Evolutionary conservation across 352 stramenopile genomes (phyloP).

Genomic region (Pythium diclinum): DNA sequence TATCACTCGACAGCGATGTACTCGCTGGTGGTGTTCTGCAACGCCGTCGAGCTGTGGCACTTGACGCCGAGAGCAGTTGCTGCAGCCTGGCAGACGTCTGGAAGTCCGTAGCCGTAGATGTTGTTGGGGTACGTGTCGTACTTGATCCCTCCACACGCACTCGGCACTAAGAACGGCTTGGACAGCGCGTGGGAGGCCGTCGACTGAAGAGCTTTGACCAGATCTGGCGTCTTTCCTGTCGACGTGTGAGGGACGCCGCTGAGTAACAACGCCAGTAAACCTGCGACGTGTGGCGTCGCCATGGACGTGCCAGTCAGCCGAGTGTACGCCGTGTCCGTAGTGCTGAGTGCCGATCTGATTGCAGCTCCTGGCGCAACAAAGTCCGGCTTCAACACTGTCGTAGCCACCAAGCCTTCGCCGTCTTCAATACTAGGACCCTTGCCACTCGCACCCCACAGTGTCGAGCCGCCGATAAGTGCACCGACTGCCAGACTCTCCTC

Average conservation of each 20-base stretch:
- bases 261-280: slow-evolving; percentile 55
- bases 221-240: slow-evolving; percentile 23
- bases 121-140: slow-evolving; percentile 75
- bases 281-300: slow-evolving; percentile 66
- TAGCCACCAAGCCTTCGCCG: slow-evolving; percentile 5
- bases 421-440: slow-evolving; percentile 53
- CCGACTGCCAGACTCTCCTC: slow-evolving; percentile 58
- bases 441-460: slow-evolving; percentile 67
- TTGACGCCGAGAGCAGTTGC: slow-evolving; percentile 33
- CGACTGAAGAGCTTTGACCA: slow-evolving; percentile 34
- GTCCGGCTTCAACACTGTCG: slow-evolving; percentile 61
- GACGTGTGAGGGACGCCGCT: slow-evolving; percentile 25
- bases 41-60: slow-evolving; percentile 21
- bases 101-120: slow-evolving; percentile 67
- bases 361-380: slow-evolving; percentile 68
- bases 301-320: slow-evolving; percentile 73
- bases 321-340: slow-evolving; percentile 52
- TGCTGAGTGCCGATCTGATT: slow-evolving; percentile 64
- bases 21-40: not conserved
- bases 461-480: slow-evolving; percentile 50
- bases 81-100: slow-evolving; percentile 50
- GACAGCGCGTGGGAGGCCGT: slow-evolving; percentile 45
- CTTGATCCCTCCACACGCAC: slow-evolving; percentile 53
- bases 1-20: not conserved
- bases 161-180: slow-evolving; percentile 70